A percentile compares a stretch with the other conserved stretches of the same genome.
Conservation (phyloP, 371 early-diverging fungal species). For the Rhizopus arrhizus region DNA sequence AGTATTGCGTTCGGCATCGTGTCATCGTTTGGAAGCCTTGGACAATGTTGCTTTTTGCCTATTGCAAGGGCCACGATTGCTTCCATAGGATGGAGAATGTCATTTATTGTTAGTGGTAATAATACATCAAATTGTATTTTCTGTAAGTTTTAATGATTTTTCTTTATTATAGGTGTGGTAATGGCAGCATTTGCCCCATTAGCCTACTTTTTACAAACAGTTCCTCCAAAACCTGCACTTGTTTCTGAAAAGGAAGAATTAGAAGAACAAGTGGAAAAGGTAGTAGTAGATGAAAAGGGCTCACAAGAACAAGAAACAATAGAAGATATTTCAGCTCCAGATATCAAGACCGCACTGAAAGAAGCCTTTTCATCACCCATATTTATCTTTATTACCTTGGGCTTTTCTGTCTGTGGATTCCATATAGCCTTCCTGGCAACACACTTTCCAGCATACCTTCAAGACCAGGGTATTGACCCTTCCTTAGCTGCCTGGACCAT, state of each 20-base stretch:
- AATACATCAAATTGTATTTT: too few species aligned
- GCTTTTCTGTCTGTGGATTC: slow-evolving; percentile 39
- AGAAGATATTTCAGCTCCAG: slow-evolving; percentile 20
- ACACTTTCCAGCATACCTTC: slow-evolving; percentile 40
- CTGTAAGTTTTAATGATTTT: neutral
- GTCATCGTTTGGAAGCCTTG: slow-evolving; percentile 39
- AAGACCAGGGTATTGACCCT: slow-evolving; percentile 34
- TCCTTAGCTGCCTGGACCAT: slow-evolving; percentile 40
- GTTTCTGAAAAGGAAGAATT: neutral
- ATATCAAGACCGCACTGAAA: slow-evolving; percentile 24
- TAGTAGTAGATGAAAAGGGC: neutral
- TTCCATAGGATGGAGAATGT: slow-evolving; percentile 31
- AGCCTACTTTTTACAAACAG: slow-evolving; percentile 26
- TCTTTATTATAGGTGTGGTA: slow-evolving; percentile 16
- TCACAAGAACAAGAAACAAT: neutral
- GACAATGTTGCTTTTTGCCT: slow-evolving; percentile 40
- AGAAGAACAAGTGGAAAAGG: neutral
- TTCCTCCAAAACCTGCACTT: slow-evolving; percentile 17
- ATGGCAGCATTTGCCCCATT: slow-evolving; percentile 20
- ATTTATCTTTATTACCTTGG: slow-evolving; percentile 32
- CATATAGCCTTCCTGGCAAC: slow-evolving; percentile 38
- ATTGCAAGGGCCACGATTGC: slow-evolving; percentile 30
- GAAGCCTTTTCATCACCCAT: slow-evolving; percentile 31
- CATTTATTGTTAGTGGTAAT: slow-evolving; percentile 33
- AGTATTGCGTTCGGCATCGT: slow-evolving; percentile 42